Evolutionary conservation across 768 basidiomycete species (phyloP), one percentile per base, ranked within the genome.

Genomic region (Tubosaeta sp.): DNA sequence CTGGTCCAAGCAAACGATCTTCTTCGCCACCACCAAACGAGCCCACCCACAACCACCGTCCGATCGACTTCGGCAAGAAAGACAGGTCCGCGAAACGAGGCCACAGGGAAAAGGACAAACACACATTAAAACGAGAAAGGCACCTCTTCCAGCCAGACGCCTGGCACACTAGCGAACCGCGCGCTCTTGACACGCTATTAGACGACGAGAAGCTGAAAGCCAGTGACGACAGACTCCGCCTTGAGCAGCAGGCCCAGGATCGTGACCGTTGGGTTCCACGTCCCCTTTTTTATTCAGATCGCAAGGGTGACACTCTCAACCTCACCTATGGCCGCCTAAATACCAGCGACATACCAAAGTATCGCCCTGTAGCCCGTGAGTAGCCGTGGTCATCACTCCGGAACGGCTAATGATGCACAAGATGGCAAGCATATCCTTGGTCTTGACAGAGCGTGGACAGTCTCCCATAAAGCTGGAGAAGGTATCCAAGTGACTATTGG

Each of bases 271-370:
- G 61, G 59, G 59, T 62, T 36, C 63, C 63, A 39, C 67, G 52
- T 25, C 65, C 62, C 29, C 51, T 69, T 9, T 89, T 79, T 67
- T 87, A 77, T 62, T 81, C 80, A 12, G 87, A 90, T 63, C 73
- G 76, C 44, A 80, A 77, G 58, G 87, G 86, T 3, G 88, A 90
- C 64, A 54, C 67, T 39, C 69, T 82, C 47, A 89, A 86, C 60
- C 67, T 87, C 29, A 76, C 76, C 38, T 90, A 86, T 58, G 87
- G 86, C n/a, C 70, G 80, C 3, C 59, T 86, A 29, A 74, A 87
- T 60, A 63, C 76, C 25, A 76, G 82, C 14, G 79, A 85, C 57
- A 67, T 88, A 22, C 86, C 88, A 14, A 87, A 78, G 64, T 86
- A 88, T 62, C 74, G 72, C 53, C 60, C 80, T 41, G 73, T 82